Percentiles rank a stretch among this genome's conserved stretches.
Conservation (phyloP, 495 filamentous ascomycete genomes). For the Penicilliopsis zonata region DNA sequence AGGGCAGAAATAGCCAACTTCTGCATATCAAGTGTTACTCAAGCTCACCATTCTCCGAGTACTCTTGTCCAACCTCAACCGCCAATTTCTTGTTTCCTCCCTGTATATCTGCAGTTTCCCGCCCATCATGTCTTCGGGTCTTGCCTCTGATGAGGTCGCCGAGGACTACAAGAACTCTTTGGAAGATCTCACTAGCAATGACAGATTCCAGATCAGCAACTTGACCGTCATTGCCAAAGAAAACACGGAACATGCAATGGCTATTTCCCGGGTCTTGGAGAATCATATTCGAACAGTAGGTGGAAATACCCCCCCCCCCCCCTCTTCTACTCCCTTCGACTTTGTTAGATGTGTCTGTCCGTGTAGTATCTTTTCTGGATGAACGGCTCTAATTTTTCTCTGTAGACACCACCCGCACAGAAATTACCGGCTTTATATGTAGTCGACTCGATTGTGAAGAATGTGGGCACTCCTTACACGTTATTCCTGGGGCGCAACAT, state of each 20-base stretch:
- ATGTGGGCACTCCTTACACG: slow-evolving; percentile 94
- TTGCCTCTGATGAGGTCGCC: slow-evolving; percentile 77
- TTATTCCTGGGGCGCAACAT: slow-evolving; percentile 86
- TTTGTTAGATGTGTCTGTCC: slow-evolving; percentile 4
- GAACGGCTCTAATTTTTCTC: slow-evolving; percentile 24
- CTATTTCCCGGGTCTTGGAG: slow-evolving; percentile 78
- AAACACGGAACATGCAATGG: slow-evolving; percentile 85
- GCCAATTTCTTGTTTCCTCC: slow-evolving; percentile 3
- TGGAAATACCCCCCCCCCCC: slow-evolving; percentile 10
- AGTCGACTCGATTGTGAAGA: slow-evolving; percentile 96
- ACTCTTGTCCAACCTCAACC: background rate
- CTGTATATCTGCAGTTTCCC: slow-evolving; percentile 5
- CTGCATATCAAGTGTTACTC: background rate
- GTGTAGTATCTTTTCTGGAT: slow-evolving; percentile 14
- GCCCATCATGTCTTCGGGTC: slow-evolving; percentile 57
- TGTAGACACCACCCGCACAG: slow-evolving; percentile 67
- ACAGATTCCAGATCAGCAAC: slow-evolving; percentile 86
- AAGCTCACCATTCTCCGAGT: background rate
- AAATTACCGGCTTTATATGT: slow-evolving; percentile 96
- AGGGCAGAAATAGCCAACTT: background rate
- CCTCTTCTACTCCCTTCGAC: slow-evolving; percentile 1
- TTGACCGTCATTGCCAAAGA: slow-evolving; percentile 93
- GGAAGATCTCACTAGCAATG: slow-evolving; percentile 80
- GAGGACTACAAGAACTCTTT: slow-evolving; percentile 90
- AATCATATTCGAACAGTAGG: slow-evolving; percentile 91